A percentile compares a stretch with the other conserved stretches of the same genome.
Evolutionary conservation across 2,329 filamentous ascomycete genomes (phyloP).

Genomic region (Colletotrichum karsti): DNA sequence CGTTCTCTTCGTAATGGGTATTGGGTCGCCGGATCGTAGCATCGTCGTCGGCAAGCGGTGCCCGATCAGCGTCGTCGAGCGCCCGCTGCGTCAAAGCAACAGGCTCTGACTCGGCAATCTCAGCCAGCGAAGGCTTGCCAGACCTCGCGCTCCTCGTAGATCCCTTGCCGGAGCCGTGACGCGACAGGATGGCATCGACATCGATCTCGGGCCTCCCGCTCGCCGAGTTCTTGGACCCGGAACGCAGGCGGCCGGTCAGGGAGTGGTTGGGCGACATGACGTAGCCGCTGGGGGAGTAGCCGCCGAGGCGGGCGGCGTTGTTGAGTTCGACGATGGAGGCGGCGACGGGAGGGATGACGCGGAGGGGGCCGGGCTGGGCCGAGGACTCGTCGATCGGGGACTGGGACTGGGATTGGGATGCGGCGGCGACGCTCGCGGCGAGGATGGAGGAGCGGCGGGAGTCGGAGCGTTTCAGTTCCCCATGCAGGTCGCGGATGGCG

Average conservation of each 20-base stretch:
- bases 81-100: conserved; percentile 58
- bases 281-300: conserved; percentile 74
- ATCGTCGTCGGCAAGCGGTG: conserved; percentile 45
- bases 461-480: conserved; percentile 75
- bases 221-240: conserved; percentile 60
- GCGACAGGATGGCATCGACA: conserved; percentile 51
- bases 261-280: conserved; percentile 74
- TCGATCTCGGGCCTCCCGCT: conserved; percentile 50
- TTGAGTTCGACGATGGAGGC: conserved; percentile 77
- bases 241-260: conserved; percentile 63
- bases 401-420: no score
- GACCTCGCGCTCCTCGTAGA: conserved; percentile 61
- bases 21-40: conserved; percentile 41
- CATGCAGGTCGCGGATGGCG: conserved; percentile 78
- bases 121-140: conserved; percentile 59
- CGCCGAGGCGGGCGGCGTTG: conserved; percentile 71
- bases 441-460: conserved; percentile 72
- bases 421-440: conserved; percentile 53
- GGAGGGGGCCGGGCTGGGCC: conserved; percentile 39
- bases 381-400: conserved; percentile 30
- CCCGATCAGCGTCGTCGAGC: conserved; percentile 62
- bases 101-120: conserved; percentile 66
- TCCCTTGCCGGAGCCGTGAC: conserved; percentile 63
- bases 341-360: conserved; percentile 57
- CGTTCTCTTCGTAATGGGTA: conserved; percentile 26